phyloP scores from a whole-genome alignment of 768 basidiomycete genomes.

The Rubroboletus satanas region DNA sequence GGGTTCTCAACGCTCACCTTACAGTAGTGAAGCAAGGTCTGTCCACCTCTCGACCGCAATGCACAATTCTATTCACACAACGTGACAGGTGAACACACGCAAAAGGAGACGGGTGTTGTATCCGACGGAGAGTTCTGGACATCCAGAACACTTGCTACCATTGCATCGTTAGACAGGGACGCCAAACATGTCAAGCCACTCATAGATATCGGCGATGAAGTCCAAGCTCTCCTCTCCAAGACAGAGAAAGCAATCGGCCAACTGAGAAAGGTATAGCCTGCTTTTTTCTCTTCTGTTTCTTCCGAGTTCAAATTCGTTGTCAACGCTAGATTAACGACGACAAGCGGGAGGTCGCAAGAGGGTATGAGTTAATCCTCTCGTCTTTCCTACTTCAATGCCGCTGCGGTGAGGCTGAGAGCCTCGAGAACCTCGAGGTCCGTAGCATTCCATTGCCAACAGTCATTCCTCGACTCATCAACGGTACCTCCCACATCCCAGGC shows the following conservation, averaged over 20 bases:
- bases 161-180: conserved; percentile 59
- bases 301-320: background rate
- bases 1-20: conserved; percentile 63
- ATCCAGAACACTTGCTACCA: conserved; percentile 54
- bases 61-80: conserved; percentile 1
- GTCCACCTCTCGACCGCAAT: background rate
- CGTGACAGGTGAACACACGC: conserved; percentile 41
- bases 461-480: background rate
- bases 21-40: conserved; percentile 51
- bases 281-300: background rate
- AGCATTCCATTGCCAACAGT: background rate
- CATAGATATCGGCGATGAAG: conserved; percentile 53
- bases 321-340: conserved; percentile 10
- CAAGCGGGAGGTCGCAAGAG: conserved; percentile 42
- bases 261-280: conserved; percentile 42
- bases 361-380: conserved; percentile 66
- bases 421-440: conserved; percentile 60
- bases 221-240: conserved; percentile 41
- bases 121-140: conserved; percentile 81
- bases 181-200: conserved; percentile 60
- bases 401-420: conserved; percentile 58
- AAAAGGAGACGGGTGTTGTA: conserved; percentile 57
- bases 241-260: conserved; percentile 41
- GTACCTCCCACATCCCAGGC: conserved; percentile 38
- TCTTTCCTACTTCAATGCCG: conserved; percentile 71